Conservation (phyloP, 192 early-diverging fungal genomes). For the Podochytrium sp. region DNA sequence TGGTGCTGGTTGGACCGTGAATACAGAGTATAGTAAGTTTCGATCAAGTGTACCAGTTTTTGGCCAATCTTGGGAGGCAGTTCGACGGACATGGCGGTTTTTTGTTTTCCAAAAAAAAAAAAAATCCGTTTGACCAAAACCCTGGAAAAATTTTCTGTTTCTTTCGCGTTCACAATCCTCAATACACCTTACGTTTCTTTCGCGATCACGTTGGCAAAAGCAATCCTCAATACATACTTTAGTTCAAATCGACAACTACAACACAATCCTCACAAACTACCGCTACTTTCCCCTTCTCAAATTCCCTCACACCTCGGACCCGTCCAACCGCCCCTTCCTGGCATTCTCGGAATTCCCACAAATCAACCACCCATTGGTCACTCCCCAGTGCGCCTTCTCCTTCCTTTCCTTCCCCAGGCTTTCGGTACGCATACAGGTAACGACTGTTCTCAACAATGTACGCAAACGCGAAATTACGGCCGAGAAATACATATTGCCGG, state of each 20-base stretch:
- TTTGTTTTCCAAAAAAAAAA: background rate
- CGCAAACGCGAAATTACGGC: background rate
- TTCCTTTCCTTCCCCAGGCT: background rate
- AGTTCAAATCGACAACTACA: background rate
- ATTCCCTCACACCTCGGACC: background rate
- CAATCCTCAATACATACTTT: too few species aligned
- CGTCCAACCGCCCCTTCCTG: background rate
- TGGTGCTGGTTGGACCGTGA: constrained; percentile 37
- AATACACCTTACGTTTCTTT: too few species aligned
- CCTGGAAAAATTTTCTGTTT: background rate
- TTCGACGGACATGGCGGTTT: background rate
- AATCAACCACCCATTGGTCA: constrained; percentile 3
- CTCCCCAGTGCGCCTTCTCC: background rate
- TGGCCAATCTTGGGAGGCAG: background rate
- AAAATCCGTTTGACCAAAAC: background rate
- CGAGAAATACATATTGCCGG: background rate
- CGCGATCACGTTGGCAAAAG: too few species aligned
- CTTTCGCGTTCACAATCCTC: too few species aligned
- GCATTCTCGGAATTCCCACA: background rate
- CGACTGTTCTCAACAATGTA: background rate
- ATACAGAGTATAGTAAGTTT: background rate
- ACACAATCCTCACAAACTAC: background rate
- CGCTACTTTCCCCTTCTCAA: background rate
- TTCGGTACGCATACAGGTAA: background rate
- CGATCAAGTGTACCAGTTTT: constrained; percentile 1